Conservation (phyloP, 345 rosid genomes). For the Gossypium ekmanianum region DNA sequence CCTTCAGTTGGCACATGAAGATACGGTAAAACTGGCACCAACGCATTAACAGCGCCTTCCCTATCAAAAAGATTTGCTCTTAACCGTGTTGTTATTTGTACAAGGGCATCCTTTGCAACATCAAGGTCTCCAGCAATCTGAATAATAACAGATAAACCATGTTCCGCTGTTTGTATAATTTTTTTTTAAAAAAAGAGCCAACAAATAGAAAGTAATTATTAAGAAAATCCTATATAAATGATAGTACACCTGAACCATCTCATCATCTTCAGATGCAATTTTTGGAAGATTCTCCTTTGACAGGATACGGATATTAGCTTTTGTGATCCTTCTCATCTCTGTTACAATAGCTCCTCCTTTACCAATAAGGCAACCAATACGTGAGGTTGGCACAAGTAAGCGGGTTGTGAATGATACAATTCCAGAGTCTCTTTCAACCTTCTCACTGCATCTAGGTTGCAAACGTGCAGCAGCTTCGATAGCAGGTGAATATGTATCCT, state of each 20-base stretch:
- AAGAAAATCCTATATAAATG: conserved; percentile 12
- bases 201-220: background rate
- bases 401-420: conserved; percentile 84
- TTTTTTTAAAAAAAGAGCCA: background rate
- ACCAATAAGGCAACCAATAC: conserved; percentile 96
- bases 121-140: conserved; percentile 96
- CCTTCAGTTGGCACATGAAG: conserved; percentile 70
- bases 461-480: conserved; percentile 86
- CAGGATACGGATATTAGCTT: conserved; percentile 87
- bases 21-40: conserved; percentile 86
- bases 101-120: conserved; percentile 90
- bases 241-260: conserved; percentile 88
- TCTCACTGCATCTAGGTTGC: conserved; percentile 97
- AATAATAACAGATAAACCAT: conserved; percentile 10
- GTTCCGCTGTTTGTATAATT: background rate
- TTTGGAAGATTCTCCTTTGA: conserved; percentile 89
- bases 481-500: conserved; percentile 79
- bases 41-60: conserved; percentile 73
- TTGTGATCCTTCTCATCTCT: conserved; percentile 85
- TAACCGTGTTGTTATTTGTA: conserved; percentile 69
- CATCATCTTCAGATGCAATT: conserved; percentile 84
- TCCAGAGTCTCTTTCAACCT: conserved; percentile 92
- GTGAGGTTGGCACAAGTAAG: conserved; percentile 83
- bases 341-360: conserved; percentile 87
- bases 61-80: conserved; percentile 88